A percentile compares a stretch with the other conserved stretches of the same genome.
Evolutionary conservation across 2,329 filamentous ascomycete genomes (phyloP).

Genomic region (Myriosclerotinia duriaeana): DNA sequence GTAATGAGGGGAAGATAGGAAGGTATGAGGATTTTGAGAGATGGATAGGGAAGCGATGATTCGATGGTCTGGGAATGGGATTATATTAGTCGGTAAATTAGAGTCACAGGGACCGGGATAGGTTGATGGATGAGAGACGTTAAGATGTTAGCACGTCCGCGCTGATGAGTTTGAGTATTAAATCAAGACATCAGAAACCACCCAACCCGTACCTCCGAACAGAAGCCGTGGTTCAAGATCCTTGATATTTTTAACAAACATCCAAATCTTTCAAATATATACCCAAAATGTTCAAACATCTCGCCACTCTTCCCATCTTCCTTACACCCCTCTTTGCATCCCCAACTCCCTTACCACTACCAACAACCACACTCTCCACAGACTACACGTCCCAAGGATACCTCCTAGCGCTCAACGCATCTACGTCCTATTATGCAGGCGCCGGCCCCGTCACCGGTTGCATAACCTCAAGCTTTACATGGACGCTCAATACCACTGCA

Average conservation of each 20-base stretch:
- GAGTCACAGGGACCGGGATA: neutral
- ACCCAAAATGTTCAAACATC: neutral
- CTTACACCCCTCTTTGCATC: neutral
- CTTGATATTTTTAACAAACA: neutral
- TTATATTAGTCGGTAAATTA: neutral
- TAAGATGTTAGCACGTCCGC: neutral
- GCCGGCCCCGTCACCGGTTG: constrained; percentile 1
- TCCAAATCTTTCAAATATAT: neutral
- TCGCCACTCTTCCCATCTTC: neutral
- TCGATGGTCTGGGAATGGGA: neutral
- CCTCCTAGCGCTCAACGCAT: constrained; percentile 10
- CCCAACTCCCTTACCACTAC: neutral
- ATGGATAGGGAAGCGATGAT: neutral
- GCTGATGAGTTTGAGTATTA: neutral
- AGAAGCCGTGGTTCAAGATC: too few species aligned
- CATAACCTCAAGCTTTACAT: constrained; percentile 15
- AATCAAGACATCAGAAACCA: neutral
- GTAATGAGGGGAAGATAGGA: neutral
- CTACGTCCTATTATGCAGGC: constrained; percentile 8
- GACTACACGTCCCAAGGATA: constrained; percentile 15
- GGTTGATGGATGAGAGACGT: neutral
- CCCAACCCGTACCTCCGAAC: neutral
- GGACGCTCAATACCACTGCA: constrained; percentile 2
- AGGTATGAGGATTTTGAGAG: neutral
- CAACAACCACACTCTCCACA: neutral